Evolutionary conservation across 805 yeast species (phyloP).

Genomic region (Ogataea thermomethanolica): DNA sequence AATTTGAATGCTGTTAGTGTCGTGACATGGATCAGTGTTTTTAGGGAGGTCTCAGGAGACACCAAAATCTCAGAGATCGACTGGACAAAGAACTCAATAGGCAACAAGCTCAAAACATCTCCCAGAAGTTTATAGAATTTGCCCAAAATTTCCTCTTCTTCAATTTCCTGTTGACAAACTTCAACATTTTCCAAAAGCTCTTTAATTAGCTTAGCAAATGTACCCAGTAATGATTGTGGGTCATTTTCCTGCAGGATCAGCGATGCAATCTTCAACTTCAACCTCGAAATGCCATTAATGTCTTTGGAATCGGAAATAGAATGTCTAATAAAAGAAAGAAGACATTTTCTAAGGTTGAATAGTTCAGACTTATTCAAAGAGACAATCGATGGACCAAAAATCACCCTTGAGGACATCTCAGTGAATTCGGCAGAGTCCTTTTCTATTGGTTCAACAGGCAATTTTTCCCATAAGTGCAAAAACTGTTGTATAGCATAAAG

Average conservation of each 20-base stretch:
- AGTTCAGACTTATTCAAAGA: constrained; percentile 49
- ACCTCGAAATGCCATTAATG: constrained; percentile 40
- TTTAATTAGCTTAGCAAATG: constrained; percentile 30
- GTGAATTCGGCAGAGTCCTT: constrained; percentile 35
- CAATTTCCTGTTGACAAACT: constrained; percentile 23
- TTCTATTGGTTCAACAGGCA: constrained; percentile 43
- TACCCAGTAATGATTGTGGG: constrained; percentile 17
- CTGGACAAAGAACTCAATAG: constrained; percentile 66
- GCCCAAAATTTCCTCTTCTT: constrained; percentile 35
- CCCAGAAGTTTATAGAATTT: constrained; percentile 56
- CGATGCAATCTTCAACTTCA: constrained; percentile 38
- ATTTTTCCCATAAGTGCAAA: constrained; percentile 47
- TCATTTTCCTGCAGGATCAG: constrained; percentile 29
- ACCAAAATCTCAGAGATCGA: constrained; percentile 48
- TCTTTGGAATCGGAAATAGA: constrained; percentile 41
- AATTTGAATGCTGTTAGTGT: constrained; percentile 64
- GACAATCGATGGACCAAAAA: constrained; percentile 60
- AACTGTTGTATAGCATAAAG: constrained; percentile 50
- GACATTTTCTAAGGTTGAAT: constrained; percentile 43
- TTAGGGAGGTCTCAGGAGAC: constrained; percentile 37
- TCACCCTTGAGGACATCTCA: constrained; percentile 46
- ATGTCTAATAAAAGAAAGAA: constrained; percentile 56
- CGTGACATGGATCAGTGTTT: constrained; percentile 59
- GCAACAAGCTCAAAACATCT: constrained; percentile 64
- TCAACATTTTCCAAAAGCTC: constrained; percentile 41